Evolutionary conservation across 768 basidiomycete species (phyloP), one percentile per base, ranked within the genome.

Genomic region (Rhizopogon roseolus): DNA sequence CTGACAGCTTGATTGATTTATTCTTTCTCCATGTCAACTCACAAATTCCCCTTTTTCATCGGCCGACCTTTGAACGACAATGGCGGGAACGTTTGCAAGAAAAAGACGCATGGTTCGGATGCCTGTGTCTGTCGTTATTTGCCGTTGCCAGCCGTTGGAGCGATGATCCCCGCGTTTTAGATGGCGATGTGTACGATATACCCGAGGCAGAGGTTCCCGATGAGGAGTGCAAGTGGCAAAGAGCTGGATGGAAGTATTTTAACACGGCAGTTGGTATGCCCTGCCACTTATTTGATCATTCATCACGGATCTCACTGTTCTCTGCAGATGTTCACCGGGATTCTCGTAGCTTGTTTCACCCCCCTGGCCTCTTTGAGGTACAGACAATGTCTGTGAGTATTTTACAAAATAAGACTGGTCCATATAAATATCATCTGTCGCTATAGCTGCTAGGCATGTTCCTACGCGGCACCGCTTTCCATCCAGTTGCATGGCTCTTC

Each of bases 91-190:
- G 72, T 7, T 62, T 86, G 25, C 78, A 88, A 58, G 71, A 77
- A 28, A 73, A 69, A 14, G 78, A 88, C 54, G 65, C 73, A 6
- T 81, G 79, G 71, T 93, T 91, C 61, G 71, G 78, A 6, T 74
- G 75, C 46, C 72, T 86, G 6, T 85, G 85, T 57, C 65, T 88
- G 42, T 67, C 77, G 36, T 49, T 92, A 1, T 88, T 89, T 66
- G 87, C 90, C 16, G 73, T 86, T 29, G 86, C 82, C 2, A 81
- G 85, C 45, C 77, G 85, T 42, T 90, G 80, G 77, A 75, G 79
- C 55, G 71, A 82, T 49, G 83, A 90, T 62, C 72, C 75, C 5
- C 76, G 87, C 10, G 81, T 87, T 7, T 62, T 84, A 38, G 63
- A 70, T n/a, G 58, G 71, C 65, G 42, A 64, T 57, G 53, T 63